Conservation (phyloP, 495 filamentous ascomycete species). For the Daldinia loculata region DNA sequence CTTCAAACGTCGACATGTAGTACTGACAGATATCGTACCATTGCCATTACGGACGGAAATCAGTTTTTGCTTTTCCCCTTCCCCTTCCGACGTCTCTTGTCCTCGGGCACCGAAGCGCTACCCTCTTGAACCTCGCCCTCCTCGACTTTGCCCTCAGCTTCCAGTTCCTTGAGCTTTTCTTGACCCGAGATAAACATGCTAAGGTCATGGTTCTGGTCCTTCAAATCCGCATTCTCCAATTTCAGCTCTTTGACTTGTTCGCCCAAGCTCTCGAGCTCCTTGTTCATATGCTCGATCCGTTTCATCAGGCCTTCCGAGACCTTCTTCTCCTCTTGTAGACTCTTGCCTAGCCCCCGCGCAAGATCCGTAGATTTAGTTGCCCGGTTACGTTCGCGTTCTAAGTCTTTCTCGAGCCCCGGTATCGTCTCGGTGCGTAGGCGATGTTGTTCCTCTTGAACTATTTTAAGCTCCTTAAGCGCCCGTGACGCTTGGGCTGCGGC, state of each 20-base stretch:
- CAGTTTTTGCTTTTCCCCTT: slow-evolving; percentile 56
- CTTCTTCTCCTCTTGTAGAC: slow-evolving; percentile 87
- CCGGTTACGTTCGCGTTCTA: slow-evolving; percentile 70
- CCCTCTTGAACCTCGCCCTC: slow-evolving; percentile 62
- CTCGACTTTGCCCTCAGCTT: slow-evolving; percentile 66
- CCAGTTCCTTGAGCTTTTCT: slow-evolving; percentile 79
- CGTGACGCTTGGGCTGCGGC: slow-evolving; percentile 64
- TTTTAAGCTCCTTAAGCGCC: slow-evolving; percentile 58
- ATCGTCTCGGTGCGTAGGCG: slow-evolving; percentile 66
- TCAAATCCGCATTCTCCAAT: slow-evolving; percentile 67
- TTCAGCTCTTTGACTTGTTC: slow-evolving; percentile 64
- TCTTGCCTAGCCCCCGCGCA: slow-evolving; percentile 76
- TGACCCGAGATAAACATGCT: slow-evolving; percentile 86
- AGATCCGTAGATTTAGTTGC: slow-evolving; percentile 76
- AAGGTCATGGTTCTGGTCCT: slow-evolving; percentile 89
- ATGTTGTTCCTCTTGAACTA: slow-evolving; percentile 64
- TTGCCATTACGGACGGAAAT: not conserved
- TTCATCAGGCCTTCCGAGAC: slow-evolving; percentile 82
- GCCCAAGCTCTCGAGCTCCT: slow-evolving; percentile 63
- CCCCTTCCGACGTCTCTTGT: slow-evolving; percentile 63
- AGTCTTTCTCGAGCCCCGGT: slow-evolving; percentile 72
- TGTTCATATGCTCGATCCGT: slow-evolving; percentile 72
- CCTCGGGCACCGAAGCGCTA: slow-evolving; percentile 61
- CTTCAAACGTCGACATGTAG: not conserved
- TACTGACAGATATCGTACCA: not conserved